Evolutionary conservation across 306 rosid species (phyloP), one percentile per base, ranked within the genome.

Genomic region (Acacia acuminata): DNA sequence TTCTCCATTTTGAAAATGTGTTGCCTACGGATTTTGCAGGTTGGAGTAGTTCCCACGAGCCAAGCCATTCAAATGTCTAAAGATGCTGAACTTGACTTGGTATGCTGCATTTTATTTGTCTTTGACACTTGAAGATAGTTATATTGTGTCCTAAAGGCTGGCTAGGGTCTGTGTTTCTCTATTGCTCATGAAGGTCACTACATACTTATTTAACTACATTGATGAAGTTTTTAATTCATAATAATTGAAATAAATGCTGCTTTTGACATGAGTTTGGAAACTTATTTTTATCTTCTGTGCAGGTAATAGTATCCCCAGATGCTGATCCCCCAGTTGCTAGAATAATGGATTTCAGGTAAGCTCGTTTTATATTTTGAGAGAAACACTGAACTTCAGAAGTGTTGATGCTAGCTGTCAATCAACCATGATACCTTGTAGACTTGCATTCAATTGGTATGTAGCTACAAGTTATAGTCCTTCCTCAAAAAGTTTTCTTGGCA

Each of bases 301-400:
- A 96, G 99, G 97, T 96, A 53, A 91, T 96, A 85, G 78, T 94
- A 77, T 92, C 99, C 43, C 94, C 97, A 10, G 99, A 94, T 10
- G 98, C 98, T 63, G 98, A 92, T 89, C 99, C 99, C 47, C 99
- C 99, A 1, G 99, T 96, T 78, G 86, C 94, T 88, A 90, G 84
- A 90, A 92, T 96, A 83, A 96, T 96, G 92, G 89, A 96, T 94
- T 96, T 88, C 93, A 90, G 86, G 99, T 91, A 90, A 45, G 90
- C 61, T 27, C 16, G 73, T 66, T 50, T 24, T 27, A 38, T 40
- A 38, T 74, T 56, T 42, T 50, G 20, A 61, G 68, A 73, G 13
- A 40, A 61, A 34, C 70, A 45, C 2, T 71, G 64, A 73, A 44
- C 68, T 74, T 79, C n/a, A n/a, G n/a, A n/a, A n/a, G n/a, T n/a